phyloP scores from a whole-genome alignment of 108 stramenopile genomes.

The Cylindrotheca closterium region DNA sequence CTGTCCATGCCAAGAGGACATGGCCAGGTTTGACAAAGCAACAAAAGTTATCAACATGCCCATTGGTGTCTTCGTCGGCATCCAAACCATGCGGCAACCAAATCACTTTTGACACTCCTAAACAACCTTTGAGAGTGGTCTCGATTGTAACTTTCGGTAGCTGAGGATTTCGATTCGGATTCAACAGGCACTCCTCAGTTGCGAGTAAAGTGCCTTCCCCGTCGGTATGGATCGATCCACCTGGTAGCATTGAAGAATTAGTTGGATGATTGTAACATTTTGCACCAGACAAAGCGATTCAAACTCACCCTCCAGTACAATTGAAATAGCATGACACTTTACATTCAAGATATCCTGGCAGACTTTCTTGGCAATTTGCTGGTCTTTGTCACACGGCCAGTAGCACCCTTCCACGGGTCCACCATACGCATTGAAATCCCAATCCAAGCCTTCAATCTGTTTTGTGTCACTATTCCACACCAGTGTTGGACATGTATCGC shows the following conservation, averaged over 20 bases:
- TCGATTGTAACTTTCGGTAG: conserved; percentile 55
- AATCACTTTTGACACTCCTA: conserved; percentile 55
- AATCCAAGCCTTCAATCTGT: conserved; percentile 51
- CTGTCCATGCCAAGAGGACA: conserved; percentile 66
- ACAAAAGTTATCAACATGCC: conserved; percentile 77
- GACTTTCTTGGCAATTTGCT: conserved; percentile 40
- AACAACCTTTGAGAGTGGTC: conserved; percentile 20
- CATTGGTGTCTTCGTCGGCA: conserved; percentile 74
- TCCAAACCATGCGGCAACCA: conserved; percentile 66
- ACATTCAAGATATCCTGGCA: conserved; percentile 17
- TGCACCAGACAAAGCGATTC: no score
- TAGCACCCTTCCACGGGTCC: conserved; percentile 58
- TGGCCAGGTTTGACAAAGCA: conserved; percentile 66
- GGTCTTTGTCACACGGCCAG: conserved; percentile 58
- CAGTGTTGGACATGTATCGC: conserved; percentile 76
- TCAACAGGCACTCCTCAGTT: conserved; percentile 73
- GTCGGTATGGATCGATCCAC: conserved; percentile 74
- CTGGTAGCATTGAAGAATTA: background rate
- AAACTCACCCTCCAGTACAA: conserved; percentile 53
- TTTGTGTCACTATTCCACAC: conserved; percentile 4
- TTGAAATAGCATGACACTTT: conserved; percentile 22
- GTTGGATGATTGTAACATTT: no score
- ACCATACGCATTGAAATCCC: conserved; percentile 80
- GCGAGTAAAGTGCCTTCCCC: conserved; percentile 77
- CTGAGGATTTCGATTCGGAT: conserved; percentile 64